phyloP scores from a whole-genome alignment of 495 filamentous ascomycete genomes.

The Staphylotrichum longicolle region DNA sequence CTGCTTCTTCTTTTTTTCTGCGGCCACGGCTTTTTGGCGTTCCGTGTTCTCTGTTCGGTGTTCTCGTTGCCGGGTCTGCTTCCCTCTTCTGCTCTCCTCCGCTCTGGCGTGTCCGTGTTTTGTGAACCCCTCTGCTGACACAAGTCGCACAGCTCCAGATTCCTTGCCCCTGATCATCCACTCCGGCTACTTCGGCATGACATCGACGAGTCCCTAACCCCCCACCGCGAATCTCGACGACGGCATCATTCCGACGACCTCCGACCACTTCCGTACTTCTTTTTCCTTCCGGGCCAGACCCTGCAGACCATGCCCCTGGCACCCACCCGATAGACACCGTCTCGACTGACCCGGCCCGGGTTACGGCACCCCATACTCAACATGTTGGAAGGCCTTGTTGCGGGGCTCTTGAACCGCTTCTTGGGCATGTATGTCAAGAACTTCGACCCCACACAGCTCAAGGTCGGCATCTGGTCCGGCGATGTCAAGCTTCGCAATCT shows the following conservation, averaged over 20 bases:
- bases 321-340: slow-evolving; percentile 28
- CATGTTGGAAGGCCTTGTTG: slow-evolving; percentile 67
- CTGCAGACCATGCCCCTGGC: slow-evolving; percentile 36
- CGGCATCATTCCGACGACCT: not conserved
- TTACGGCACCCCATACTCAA: slow-evolving; percentile 48
- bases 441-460: slow-evolving; percentile 93
- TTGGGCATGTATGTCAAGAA: slow-evolving; percentile 99
- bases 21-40: too few species aligned
- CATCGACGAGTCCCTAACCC: not conserved
- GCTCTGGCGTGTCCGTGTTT: not conserved
- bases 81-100: too few species aligned
- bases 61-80: too few species aligned
- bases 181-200: not conserved
- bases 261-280: not conserved
- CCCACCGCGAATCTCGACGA: not conserved
- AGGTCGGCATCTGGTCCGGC: slow-evolving; percentile 97
- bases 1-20: too few species aligned
- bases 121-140: not conserved
- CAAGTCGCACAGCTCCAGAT: not conserved
- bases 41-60: too few species aligned
- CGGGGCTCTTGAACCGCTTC: slow-evolving; percentile 95
- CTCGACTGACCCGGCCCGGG: slow-evolving; percentile 47
- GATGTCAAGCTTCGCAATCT: slow-evolving; percentile 92
- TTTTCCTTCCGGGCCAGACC: not conserved
- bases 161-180: too few species aligned